Evolutionary conservation across 345 rosid genomes (phyloP).

Genomic region (Abelmoschus esculentus): DNA sequence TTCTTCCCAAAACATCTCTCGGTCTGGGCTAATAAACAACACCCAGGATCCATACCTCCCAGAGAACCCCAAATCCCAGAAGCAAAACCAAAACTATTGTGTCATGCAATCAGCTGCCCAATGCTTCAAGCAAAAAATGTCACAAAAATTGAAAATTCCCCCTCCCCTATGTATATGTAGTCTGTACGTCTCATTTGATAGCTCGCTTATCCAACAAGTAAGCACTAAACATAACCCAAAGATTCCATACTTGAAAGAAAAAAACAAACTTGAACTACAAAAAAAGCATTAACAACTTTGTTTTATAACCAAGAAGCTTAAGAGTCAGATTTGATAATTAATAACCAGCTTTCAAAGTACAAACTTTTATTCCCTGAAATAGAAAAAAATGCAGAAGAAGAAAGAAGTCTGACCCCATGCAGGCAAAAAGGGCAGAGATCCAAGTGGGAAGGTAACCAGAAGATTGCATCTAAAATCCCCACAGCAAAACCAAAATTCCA

Average conservation of each 20-base stretch:
- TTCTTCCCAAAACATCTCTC: slow-evolving; percentile 28
- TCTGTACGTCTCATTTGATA: slow-evolving; percentile 11
- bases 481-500: slow-evolving; percentile 30
- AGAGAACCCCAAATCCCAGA: not conserved
- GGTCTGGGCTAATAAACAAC: slow-evolving; percentile 19
- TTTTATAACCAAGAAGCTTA: not conserved
- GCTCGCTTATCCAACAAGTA: slow-evolving; percentile 43
- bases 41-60: slow-evolving; percentile 25
- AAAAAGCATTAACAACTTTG: not conserved
- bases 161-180: not conserved
- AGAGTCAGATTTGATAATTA: not conserved
- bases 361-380: not conserved
- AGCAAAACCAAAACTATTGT: slow-evolving; percentile 13
- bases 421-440: slow-evolving; percentile 44
- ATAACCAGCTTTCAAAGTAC: not conserved
- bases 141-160: slow-evolving; percentile 8
- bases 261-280: slow-evolving; percentile 16
- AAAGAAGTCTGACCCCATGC: slow-evolving; percentile 54
- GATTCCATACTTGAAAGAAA: slow-evolving; percentile 17
- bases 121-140: slow-evolving; percentile 36
- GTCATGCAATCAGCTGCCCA: slow-evolving; percentile 16
- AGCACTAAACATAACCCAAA: slow-evolving; percentile 17
- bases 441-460: slow-evolving; percentile 38
- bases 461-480: slow-evolving; percentile 44
- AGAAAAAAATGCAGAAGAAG: not conserved